These are phyloP conservation scores for Gentiana dahurica DNA, from an alignment of 257 asterid species.

Conservation along the genomic window DNA sequence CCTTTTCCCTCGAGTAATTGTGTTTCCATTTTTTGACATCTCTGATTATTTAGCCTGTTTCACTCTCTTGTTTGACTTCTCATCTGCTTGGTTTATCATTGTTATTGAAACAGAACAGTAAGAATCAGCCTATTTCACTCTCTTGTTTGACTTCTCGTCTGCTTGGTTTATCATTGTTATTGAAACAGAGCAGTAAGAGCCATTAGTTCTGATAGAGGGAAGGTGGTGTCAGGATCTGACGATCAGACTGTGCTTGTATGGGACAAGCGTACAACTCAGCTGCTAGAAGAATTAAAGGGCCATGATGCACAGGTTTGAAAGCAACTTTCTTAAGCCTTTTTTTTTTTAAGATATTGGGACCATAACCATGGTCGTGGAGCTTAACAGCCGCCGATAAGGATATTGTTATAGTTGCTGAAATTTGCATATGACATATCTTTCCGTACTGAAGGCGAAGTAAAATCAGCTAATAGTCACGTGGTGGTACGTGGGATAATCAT, in stretches of 20 bases:
- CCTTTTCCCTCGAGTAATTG: neutral
- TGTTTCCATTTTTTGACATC: neutral
- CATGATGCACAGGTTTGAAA: constrained; percentile 72
- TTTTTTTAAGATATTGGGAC: no score
- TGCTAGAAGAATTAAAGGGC: constrained; percentile 88
- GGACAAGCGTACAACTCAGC: constrained; percentile 95
- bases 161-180: constrained; percentile 10
- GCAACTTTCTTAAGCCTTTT: neutral
- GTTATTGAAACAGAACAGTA: constrained; percentile 48
- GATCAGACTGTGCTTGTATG: constrained; percentile 91
- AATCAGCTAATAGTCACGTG: no score
- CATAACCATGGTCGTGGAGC: no score
- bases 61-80: neutral
- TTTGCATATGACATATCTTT: no score
- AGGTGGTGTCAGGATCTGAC: constrained; percentile 98
- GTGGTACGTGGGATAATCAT: no score
- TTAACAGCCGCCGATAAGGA: no score
- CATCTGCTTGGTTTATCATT: constrained; percentile 2
- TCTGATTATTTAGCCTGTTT: constrained; percentile 12
- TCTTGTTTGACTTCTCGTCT: neutral
- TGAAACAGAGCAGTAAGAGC: constrained; percentile 72
- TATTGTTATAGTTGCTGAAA: no score
- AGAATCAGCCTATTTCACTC: constrained; percentile 32
- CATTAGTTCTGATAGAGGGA: constrained; percentile 88
- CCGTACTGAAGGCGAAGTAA: no score